Evolutionary conservation across 805 yeast genomes (phyloP).

Genomic region (Saccharomycopsis synnaedendra): DNA sequence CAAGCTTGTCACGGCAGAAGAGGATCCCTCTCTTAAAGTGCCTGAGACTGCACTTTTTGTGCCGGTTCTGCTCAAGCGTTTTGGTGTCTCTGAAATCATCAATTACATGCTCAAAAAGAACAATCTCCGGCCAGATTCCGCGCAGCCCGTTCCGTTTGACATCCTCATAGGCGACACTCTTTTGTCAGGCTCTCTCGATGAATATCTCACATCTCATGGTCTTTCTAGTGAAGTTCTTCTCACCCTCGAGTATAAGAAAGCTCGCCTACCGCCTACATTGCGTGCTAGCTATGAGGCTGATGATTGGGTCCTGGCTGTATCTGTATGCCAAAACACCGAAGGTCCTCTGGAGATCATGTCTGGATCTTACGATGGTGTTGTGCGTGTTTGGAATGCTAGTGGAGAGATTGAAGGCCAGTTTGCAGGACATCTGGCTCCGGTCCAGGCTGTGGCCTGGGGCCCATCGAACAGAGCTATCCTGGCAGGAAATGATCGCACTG

Average conservation of each 20-base stretch:
- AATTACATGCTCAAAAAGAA: conserved; percentile 62
- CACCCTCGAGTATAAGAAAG: conserved; percentile 80
- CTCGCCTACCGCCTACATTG: conserved; percentile 89
- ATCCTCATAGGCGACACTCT: conserved; percentile 80
- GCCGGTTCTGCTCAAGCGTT: conserved; percentile 77
- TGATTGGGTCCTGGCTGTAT: conserved; percentile 87
- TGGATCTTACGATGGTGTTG: conserved; percentile 93
- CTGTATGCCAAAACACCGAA: conserved; percentile 33
- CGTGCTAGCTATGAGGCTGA: conserved; percentile 82
- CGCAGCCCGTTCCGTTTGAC: conserved; percentile 75
- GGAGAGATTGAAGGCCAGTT: conserved; percentile 75
- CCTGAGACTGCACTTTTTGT: conserved; percentile 77
- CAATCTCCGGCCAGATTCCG: conserved; percentile 27
- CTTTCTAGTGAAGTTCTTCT: conserved; percentile 72
- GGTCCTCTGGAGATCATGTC: conserved; percentile 51
- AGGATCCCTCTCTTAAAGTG: conserved; percentile 59
- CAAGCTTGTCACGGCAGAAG: conserved; percentile 78
- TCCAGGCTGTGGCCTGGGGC: conserved; percentile 73
- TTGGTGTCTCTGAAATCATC: conserved; percentile 89
- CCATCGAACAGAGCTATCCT: conserved; percentile 53
- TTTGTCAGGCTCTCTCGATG: conserved; percentile 67
- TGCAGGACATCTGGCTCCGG: conserved; percentile 82
- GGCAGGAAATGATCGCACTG: conserved; percentile 80
- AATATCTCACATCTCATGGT: conserved; percentile 66
- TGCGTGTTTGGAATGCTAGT: conserved; percentile 73